These are phyloP conservation scores for Hypoxylon sp. DNA, from an alignment of 2,329 filamentous ascomycete genomes.

Conservation along the genomic window DNA sequence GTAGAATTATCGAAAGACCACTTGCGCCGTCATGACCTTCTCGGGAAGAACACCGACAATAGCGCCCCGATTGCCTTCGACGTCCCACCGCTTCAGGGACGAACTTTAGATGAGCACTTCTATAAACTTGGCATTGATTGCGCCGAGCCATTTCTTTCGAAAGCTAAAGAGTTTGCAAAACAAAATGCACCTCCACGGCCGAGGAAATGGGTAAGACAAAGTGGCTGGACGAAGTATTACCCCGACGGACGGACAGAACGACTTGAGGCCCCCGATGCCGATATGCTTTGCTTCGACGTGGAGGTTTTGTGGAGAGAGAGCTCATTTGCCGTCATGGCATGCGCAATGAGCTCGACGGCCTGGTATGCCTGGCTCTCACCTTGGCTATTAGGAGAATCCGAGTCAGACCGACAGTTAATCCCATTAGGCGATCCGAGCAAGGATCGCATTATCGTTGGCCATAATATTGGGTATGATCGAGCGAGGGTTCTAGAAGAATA, in stretches of 20 bases:
- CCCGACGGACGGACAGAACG: conserved; percentile 77
- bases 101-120: conserved; percentile 93
- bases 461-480: conserved; percentile 96
- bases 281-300: conserved; percentile 91
- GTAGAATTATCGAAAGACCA: conserved; percentile 87
- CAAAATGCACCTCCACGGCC: conserved; percentile 72
- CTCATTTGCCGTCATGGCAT: conserved; percentile 96
- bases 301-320: conserved; percentile 97
- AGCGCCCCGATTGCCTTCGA: conserved; percentile 85
- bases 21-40: conserved; percentile 84
- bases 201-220: conserved; percentile 80
- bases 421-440: conserved; percentile 83
- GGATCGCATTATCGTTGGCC: conserved; percentile 86
- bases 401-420: conserved; percentile 83
- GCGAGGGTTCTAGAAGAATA: conserved; percentile 93
- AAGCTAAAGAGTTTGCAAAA: conserved; percentile 81
- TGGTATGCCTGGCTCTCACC: conserved; percentile 99
- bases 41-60: conserved; percentile 90
- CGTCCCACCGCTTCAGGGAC: conserved; percentile 82
- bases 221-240: conserved; percentile 96
- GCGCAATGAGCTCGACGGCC: conserved; percentile 86
- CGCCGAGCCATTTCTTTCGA: conserved; percentile 84
- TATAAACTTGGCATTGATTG: conserved; percentile 87
- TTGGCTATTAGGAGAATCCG: conserved; percentile 88
- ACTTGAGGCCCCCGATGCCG: conserved; percentile 83